Percentiles rank a stretch among this genome's conserved stretches.
phyloP scores from a whole-genome alignment of 345 rosid species.

The Brassica nigra region DNA sequence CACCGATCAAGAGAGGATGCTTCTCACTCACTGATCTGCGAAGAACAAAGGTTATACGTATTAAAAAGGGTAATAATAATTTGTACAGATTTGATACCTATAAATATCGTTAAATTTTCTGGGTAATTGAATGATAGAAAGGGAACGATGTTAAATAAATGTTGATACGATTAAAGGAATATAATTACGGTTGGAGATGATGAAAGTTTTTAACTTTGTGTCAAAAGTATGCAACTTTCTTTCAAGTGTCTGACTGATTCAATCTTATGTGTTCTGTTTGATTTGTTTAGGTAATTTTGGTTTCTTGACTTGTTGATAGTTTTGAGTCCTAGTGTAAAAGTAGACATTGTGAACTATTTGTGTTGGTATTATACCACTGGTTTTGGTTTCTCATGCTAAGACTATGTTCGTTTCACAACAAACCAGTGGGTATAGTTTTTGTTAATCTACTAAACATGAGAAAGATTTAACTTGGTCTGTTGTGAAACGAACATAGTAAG shows the following conservation, averaged over 20 bases:
- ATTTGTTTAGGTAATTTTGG: not conserved
- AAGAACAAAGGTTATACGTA: slow-evolving; percentile 3
- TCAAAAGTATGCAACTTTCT: not conserved
- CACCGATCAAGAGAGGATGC: slow-evolving; percentile 64
- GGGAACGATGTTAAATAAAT: slow-evolving; percentile 12
- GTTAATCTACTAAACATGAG: not conserved
- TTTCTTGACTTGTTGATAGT: not conserved
- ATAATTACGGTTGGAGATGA: slow-evolving; percentile 14
- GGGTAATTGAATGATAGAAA: slow-evolving; percentile 16
- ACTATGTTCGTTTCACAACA: not conserved
- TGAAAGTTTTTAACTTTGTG: slow-evolving; percentile 7
- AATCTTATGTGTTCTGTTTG: slow-evolving; percentile 5
- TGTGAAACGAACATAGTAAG: not conserved
- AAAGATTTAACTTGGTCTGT: not conserved
- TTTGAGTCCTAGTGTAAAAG: not conserved
- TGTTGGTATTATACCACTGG: not conserved
- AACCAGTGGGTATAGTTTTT: not conserved
- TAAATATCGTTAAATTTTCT: slow-evolving; percentile 26
- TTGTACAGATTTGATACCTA: slow-evolving; percentile 39
- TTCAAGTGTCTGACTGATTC: not conserved
- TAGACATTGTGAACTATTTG: not conserved
- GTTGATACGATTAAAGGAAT: slow-evolving; percentile 31
- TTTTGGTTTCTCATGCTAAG: not conserved
- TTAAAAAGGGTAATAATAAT: slow-evolving; percentile 28
- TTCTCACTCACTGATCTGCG: slow-evolving; percentile 39